Evolutionary conservation across 768 basidiomycete genomes (phyloP).

Genomic region (Lentinula raphanica): DNA sequence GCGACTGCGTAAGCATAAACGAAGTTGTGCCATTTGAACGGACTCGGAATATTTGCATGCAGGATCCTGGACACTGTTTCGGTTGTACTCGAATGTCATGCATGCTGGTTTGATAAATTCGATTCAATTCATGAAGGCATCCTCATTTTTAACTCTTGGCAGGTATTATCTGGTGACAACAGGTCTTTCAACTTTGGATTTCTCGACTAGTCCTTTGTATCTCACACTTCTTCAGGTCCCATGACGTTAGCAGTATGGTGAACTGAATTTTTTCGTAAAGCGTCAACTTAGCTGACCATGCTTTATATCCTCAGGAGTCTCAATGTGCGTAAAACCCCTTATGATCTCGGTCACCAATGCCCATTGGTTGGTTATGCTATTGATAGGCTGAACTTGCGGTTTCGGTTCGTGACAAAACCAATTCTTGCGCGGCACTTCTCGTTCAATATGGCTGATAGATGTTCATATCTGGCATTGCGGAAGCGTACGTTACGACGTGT

Average conservation of each 20-base stretch:
- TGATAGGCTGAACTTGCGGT: constrained; percentile 22
- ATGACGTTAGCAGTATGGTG: constrained; percentile 22
- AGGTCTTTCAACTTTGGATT: background rate
- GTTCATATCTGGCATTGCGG: constrained; percentile 28
- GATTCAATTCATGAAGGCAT: background rate
- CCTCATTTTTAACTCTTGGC: background rate
- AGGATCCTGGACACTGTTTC: constrained; percentile 25
- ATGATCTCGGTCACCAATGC: background rate
- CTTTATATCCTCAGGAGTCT: constrained; percentile 21
- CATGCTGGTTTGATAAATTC: constrained; percentile 23
- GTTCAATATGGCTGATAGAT: too few species aligned
- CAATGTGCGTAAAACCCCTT: constrained; percentile 17
- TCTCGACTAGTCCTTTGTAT: background rate
- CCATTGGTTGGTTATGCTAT: background rate
- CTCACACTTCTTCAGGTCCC: background rate
- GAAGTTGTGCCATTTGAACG: background rate
- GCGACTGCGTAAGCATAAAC: constrained; percentile 18
- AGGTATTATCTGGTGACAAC: constrained; percentile 23
- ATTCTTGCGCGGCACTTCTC: too few species aligned
- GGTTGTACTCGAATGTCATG: constrained; percentile 25
- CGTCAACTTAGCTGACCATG: background rate
- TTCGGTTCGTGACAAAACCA: constrained; percentile 16
- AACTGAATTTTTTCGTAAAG: background rate
- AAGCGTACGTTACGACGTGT: constrained; percentile 18
- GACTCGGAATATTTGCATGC: background rate